Percentiles rank a stretch among this genome's conserved stretches.
Conservation (phyloP, 1,139 yeast species). For the Lodderomyces beijingensis region DNA sequence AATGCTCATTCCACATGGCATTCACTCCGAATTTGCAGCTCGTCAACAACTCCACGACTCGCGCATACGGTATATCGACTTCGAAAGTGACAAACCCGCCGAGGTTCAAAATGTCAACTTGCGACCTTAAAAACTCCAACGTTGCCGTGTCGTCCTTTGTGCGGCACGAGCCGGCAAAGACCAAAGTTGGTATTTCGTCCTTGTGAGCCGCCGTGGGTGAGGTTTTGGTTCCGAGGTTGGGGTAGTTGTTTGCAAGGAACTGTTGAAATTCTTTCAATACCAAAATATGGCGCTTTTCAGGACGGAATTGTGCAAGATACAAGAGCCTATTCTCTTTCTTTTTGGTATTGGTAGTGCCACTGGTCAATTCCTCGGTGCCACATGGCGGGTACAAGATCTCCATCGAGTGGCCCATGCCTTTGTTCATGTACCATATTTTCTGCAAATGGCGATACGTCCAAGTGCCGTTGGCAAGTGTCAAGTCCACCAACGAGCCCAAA, state of each 20-base stretch:
- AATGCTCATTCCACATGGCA: slow-evolving; percentile 99
- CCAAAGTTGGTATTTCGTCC: slow-evolving; percentile 46
- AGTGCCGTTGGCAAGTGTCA: slow-evolving; percentile 77
- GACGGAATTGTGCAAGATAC: slow-evolving; percentile 89
- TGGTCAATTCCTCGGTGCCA: slow-evolving; percentile 48
- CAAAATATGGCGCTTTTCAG: slow-evolving; percentile 85
- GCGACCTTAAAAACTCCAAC: slow-evolving; percentile 45
- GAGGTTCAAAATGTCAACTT: slow-evolving; percentile 48
- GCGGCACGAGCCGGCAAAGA: slow-evolving; percentile 83
- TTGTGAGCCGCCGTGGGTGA: slow-evolving; percentile 11
- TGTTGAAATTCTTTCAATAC: slow-evolving; percentile 59
- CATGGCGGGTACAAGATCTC: slow-evolving; percentile 82
- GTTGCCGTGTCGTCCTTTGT: slow-evolving; percentile 59
- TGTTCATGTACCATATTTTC: slow-evolving; percentile 51
- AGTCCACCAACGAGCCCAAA: slow-evolving; percentile 63
- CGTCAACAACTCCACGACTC: slow-evolving; percentile 52
- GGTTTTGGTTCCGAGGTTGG: slow-evolving; percentile 7
- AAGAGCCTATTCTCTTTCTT: slow-evolving; percentile 55
- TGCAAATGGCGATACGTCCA: slow-evolving; percentile 84
- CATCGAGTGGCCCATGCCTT: slow-evolving; percentile 20
- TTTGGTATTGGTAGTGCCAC: not conserved
- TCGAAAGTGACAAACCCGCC: slow-evolving; percentile 55
- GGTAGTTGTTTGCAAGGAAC: slow-evolving; percentile 29
- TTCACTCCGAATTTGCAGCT: slow-evolving; percentile 75
- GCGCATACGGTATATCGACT: slow-evolving; percentile 70